These are phyloP conservation scores for Pythium brassicae DNA, from an alignment of 352 stramenopile genomes.

Conservation along the genomic window DNA sequence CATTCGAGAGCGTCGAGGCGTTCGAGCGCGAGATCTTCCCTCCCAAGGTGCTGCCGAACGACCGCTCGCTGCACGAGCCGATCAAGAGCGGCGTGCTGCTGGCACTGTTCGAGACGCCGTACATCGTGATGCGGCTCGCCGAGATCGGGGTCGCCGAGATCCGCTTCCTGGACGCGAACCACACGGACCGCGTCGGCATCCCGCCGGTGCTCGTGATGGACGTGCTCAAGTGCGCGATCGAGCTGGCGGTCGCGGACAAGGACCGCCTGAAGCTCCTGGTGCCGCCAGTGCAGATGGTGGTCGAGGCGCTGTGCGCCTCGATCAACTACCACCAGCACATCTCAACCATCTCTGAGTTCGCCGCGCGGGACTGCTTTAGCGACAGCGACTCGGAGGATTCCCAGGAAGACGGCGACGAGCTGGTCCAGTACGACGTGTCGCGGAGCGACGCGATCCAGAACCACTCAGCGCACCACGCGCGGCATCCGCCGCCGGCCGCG, in stretches of 20 bases:
- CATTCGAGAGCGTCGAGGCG: conserved; percentile 63
- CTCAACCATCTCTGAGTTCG: conserved; percentile 68
- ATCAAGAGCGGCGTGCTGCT: conserved; percentile 50
- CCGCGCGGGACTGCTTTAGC: conserved; percentile 68
- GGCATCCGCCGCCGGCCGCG: not conserved
- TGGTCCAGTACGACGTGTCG: conserved; percentile 7
- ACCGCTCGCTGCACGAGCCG: conserved; percentile 47
- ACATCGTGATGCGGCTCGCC: conserved; percentile 41
- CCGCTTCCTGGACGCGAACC: conserved; percentile 59
- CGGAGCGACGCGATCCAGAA: conserved; percentile 9
- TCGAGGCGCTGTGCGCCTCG: conserved; percentile 53
- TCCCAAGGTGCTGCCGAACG: conserved; percentile 37
- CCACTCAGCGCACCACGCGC: conserved; percentile 4
- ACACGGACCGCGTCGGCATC: conserved; percentile 37
- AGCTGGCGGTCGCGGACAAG: conserved; percentile 33
- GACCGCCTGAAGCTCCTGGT: conserved; percentile 48
- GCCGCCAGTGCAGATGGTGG: conserved; percentile 37
- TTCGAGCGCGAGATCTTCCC: conserved; percentile 73
- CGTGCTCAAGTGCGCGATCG: conserved; percentile 49
- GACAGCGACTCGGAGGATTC: conserved; percentile 65
- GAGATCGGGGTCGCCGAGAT: conserved; percentile 60
- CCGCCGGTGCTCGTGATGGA: conserved; percentile 53
- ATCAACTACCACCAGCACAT: conserved; percentile 82
- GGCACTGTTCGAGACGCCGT: conserved; percentile 42
- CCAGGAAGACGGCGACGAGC: conserved; percentile 21